A percentile compares a stretch with the other conserved stretches of the same genome.
These are phyloP conservation scores for Phycomyces blakesleeanus DNA, from an alignment of 192 early-diverging fungal species.

Conservation along the genomic window DNA sequence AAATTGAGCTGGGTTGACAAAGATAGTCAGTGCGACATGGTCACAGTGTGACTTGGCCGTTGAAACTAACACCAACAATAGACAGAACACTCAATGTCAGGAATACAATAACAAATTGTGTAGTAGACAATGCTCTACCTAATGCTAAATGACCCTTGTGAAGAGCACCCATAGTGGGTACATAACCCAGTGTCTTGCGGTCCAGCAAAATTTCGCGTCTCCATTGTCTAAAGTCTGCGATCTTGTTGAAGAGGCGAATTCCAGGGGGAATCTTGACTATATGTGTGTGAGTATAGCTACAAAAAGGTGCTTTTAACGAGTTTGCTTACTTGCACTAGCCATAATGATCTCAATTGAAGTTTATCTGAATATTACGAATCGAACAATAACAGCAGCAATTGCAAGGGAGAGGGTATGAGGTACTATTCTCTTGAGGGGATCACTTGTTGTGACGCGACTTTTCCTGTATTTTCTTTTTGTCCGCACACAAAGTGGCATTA, in stretches of 20 bases:
- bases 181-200: constrained; percentile 77
- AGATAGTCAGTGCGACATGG: constrained; percentile 78
- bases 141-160: constrained; percentile 86
- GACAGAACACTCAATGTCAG: neutral
- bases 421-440: too few species aligned
- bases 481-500: too few species aligned
- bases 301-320: too few species aligned
- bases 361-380: too few species aligned
- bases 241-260: constrained; percentile 62
- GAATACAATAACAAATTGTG: constrained; percentile 12
- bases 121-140: constrained; percentile 36
- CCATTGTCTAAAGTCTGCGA: constrained; percentile 76
- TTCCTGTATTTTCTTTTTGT: too few species aligned
- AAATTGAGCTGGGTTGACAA: constrained; percentile 99
- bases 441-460: too few species aligned
- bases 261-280: constrained; percentile 30
- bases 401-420: too few species aligned
- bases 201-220: constrained; percentile 43
- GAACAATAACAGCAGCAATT: too few species aligned
- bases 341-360: too few species aligned
- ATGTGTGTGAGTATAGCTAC: too few species aligned
- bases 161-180: constrained; percentile 98
- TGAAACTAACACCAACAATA: constrained; percentile 7
- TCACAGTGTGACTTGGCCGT: constrained; percentile 60
- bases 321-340: too few species aligned